Evolutionary conservation across 768 basidiomycete genomes (phyloP).

Genomic region (Tylopilus sp.): DNA sequence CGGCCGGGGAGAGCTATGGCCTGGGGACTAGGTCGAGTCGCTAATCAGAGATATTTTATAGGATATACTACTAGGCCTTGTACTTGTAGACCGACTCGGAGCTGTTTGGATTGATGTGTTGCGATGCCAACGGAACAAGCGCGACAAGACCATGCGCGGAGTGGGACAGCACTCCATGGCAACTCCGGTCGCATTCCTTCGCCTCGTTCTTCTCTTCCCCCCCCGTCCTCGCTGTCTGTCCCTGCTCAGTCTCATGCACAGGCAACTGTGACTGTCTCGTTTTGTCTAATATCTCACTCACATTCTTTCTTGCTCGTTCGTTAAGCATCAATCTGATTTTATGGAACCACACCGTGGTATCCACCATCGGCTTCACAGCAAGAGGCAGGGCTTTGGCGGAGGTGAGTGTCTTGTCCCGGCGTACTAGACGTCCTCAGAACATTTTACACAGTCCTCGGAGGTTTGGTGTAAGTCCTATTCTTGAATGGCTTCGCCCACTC

Average conservation of each 20-base stretch:
- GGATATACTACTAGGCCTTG: neutral
- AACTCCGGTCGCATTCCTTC: neutral
- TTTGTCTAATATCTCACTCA: neutral
- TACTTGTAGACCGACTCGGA: neutral
- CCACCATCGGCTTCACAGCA: constrained; percentile 17
- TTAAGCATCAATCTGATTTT: constrained; percentile 17
- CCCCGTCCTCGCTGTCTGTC: neutral
- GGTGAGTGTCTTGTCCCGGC: constrained; percentile 20
- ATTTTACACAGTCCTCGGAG: constrained; percentile 12
- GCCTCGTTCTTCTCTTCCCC: neutral
- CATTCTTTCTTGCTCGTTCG: constrained; percentile 24
- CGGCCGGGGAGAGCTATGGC: constrained; percentile 74
- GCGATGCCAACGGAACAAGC: constrained; percentile 31
- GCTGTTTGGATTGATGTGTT: constrained; percentile 14
- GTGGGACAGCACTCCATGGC: constrained; percentile 15
- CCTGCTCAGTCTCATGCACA: constrained; percentile 6
- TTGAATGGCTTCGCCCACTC: neutral
- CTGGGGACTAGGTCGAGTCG: constrained; percentile 32
- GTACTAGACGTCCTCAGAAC: neutral
- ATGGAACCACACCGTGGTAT: constrained; percentile 21
- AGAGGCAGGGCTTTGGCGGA: constrained; percentile 28
- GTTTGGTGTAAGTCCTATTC: constrained; percentile 22
- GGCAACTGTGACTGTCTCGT: neutral
- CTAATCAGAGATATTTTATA: constrained; percentile 11
- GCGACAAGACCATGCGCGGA: neutral